These are phyloP conservation scores for Ambrosiella xylebori DNA, from an alignment of 2,329 filamentous ascomycete species.

Conservation along the genomic window DNA sequence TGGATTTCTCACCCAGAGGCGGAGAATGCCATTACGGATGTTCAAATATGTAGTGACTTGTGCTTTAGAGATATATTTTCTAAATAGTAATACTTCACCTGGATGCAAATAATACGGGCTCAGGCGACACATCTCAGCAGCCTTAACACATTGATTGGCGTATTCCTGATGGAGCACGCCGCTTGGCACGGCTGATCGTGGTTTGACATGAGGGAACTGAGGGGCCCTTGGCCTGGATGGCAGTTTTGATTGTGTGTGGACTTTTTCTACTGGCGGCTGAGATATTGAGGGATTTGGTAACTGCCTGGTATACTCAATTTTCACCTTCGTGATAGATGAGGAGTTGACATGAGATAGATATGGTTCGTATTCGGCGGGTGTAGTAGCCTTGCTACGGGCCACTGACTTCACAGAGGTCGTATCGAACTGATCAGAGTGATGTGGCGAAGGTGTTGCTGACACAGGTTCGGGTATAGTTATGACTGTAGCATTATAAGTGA, in stretches of 20 bases:
- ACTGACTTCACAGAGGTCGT: constrained; percentile 36
- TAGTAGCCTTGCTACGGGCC: constrained; percentile 46
- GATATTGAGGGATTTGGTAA: background rate
- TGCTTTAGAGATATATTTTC: constrained; percentile 64
- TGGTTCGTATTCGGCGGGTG: constrained; percentile 31
- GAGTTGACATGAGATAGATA: background rate
- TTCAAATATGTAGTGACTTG: constrained; percentile 95
- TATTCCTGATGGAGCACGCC: constrained; percentile 59
- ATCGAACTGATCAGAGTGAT: constrained; percentile 37
- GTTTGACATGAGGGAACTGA: constrained; percentile 19
- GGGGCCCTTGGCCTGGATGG: background rate
- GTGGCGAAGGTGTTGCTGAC: constrained; percentile 23
- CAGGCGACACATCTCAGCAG: constrained; percentile 74
- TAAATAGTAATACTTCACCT: constrained; percentile 66
- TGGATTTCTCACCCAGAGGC: constrained; percentile 78
- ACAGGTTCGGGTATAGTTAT: background rate
- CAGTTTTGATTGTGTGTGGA: background rate
- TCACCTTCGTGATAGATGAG: background rate
- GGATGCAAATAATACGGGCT: constrained; percentile 78
- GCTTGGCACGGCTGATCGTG: constrained; percentile 69
- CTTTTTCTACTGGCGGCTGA: background rate
- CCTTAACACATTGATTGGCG: constrained; percentile 77
- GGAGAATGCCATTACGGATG: constrained; percentile 82
- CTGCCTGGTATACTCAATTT: background rate
- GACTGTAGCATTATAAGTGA: background rate